A percentile compares a stretch with the other conserved stretches of the same genome.
Conservation (phyloP, 805 yeast species). For the Candida insectalens region DNA sequence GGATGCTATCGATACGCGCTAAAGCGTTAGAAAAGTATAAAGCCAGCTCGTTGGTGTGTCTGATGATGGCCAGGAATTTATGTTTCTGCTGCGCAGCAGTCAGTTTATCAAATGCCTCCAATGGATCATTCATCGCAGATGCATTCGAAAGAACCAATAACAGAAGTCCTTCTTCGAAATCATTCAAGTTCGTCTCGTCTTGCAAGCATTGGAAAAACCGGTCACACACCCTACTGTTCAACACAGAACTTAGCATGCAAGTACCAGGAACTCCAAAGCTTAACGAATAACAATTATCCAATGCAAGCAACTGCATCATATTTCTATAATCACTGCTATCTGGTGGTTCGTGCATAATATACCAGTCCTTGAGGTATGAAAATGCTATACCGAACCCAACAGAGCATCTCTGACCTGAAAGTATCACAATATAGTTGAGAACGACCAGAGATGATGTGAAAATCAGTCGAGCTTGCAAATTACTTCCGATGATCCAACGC, state of each 20-base stretch:
- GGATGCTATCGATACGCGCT: background rate
- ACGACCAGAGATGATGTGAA: slow-evolving; percentile 30
- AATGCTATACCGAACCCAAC: slow-evolving; percentile 45
- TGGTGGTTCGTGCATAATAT: slow-evolving; percentile 28
- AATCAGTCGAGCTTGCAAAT: slow-evolving; percentile 20
- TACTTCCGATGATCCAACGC: slow-evolving; percentile 19
- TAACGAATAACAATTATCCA: slow-evolving; percentile 44
- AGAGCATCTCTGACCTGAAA: slow-evolving; percentile 53
- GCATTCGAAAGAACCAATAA: slow-evolving; percentile 12
- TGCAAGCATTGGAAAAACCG: no score
- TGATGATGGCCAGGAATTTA: slow-evolving; percentile 19
- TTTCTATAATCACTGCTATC: slow-evolving; percentile 21
- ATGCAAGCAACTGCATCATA: slow-evolving; percentile 34
- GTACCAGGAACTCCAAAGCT: slow-evolving; percentile 35
- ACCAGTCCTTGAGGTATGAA: slow-evolving; percentile 49
- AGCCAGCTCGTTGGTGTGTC: slow-evolving; percentile 15
- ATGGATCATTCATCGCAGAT: slow-evolving; percentile 8
- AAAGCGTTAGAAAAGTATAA: slow-evolving; percentile 6
- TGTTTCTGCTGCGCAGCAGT: slow-evolving; percentile 11
- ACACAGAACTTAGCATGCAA: slow-evolving; percentile 13
- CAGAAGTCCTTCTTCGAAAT: slow-evolving; percentile 17
- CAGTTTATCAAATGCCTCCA: slow-evolving; percentile 8
- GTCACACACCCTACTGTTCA: slow-evolving; percentile 9
- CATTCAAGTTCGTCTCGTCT: slow-evolving; percentile 10
- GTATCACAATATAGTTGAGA: slow-evolving; percentile 45